These are phyloP conservation scores for Saturnispora bothae DNA, from an alignment of 805 yeast species.

Conservation along the genomic window DNA sequence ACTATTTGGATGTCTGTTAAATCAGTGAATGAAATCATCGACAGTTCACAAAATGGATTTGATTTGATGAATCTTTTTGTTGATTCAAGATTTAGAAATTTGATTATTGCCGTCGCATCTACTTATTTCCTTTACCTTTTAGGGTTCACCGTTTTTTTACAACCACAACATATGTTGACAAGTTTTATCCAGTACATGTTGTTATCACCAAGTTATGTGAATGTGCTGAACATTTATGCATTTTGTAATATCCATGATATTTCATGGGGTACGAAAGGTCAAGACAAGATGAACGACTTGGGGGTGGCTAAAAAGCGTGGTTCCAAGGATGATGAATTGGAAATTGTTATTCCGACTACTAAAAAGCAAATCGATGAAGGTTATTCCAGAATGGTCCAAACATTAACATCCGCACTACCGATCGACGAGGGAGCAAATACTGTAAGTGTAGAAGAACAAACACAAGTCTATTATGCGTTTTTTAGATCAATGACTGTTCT, in stretches of 20 bases:
- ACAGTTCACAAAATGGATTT: conserved; percentile 26
- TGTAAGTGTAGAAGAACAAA: conserved; percentile 35
- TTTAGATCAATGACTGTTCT: conserved; percentile 83
- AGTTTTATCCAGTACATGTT: conserved; percentile 76
- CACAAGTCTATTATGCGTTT: conserved; percentile 79
- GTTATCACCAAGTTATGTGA: conserved; percentile 81
- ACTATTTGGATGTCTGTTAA: conserved; percentile 71
- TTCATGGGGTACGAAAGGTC: conserved; percentile 96
- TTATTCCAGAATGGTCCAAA: conserved; percentile 54
- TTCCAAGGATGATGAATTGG: conserved; percentile 54
- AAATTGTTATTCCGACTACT: conserved; percentile 66
- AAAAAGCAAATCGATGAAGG: conserved; percentile 64
- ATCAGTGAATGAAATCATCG: conserved; percentile 33
- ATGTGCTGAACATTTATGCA: conserved; percentile 86
- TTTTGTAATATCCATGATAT: conserved; percentile 94
- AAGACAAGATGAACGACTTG: conserved; percentile 56
- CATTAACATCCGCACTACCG: conserved; percentile 33
- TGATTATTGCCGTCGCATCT: conserved; percentile 74
- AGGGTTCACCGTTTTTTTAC: conserved; percentile 72
- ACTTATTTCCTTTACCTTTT: conserved; percentile 74
- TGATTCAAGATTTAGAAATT: conserved; percentile 69
- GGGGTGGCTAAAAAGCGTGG: conserved; percentile 62
- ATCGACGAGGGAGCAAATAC: conserved; percentile 9
- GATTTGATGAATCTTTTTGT: conserved; percentile 40
- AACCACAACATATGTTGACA: conserved; percentile 89